These are phyloP conservation scores for Flaveria robusta DNA, from an alignment of 129 eudicot genomes.

Conservation along the genomic window DNA sequence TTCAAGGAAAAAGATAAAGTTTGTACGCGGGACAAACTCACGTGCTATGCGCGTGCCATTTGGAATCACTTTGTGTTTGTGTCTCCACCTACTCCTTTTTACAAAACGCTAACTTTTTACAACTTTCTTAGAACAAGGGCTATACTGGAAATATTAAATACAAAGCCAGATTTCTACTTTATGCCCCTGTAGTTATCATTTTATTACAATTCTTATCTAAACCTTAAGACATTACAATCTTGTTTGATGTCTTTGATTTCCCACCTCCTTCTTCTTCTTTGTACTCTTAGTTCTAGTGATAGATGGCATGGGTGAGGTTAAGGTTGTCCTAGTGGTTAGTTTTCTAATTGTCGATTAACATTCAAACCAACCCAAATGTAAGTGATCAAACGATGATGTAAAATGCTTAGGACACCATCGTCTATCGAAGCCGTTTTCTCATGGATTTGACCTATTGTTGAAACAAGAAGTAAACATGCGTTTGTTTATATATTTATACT, in stretches of 20 bases:
- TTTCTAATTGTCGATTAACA: background rate
- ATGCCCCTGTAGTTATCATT: background rate
- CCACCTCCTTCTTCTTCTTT: background rate
- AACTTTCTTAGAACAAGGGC: constrained; percentile 13
- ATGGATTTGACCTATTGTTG: background rate
- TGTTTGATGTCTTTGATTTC: background rate
- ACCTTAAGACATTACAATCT: background rate
- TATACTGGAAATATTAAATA: constrained; percentile 6
- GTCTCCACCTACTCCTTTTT: constrained; percentile 22
- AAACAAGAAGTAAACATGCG: background rate
- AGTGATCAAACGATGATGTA: background rate
- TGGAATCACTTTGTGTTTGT: constrained; percentile 29
- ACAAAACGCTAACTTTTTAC: background rate
- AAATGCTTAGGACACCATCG: background rate
- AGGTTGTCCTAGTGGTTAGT: background rate
- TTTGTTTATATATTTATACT: background rate
- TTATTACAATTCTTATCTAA: constrained; percentile 13
- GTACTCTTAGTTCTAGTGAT: background rate
- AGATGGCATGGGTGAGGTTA: background rate
- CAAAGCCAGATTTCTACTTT: background rate
- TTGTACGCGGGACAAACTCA: constrained; percentile 33
- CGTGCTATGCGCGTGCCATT: constrained; percentile 46
- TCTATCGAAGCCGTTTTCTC: background rate
- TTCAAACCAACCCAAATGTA: background rate
- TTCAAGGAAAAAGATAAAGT: constrained; percentile 37